Evolutionary conservation across 371 early-diverging fungal genomes (phyloP), one percentile per base, ranked within the genome.

Genomic region (Syncephalis plumigaleata): DNA sequence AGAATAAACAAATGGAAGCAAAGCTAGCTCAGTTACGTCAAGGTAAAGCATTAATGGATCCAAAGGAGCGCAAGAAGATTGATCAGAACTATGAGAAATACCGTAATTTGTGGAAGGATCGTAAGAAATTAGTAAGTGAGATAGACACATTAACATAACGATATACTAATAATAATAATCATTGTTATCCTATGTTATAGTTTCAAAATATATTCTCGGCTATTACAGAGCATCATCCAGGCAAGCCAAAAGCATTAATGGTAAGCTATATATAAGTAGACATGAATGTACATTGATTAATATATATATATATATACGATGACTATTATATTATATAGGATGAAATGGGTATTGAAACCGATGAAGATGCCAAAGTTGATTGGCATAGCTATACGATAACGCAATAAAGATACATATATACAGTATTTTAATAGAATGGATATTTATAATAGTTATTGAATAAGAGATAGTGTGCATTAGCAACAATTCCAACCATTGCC

Each of bases 301-400:
- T 13, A 39, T 43, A 25, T 4, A 24, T 23, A 2, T 25, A 24
- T 18, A 3, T 16, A 22, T n/a, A 45, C 21, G 36, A 25, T 16
- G 17, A 11, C 21, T 22, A 8, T 9, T 24, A 16, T 45, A 26
- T 45, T 3, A 27, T 1, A 13, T 43, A 58, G 59, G 60, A 51
- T 5, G 60, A 60, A 45, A 16, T 57, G 9, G 57, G 53, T 2
- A 52, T 60, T 16, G 60, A 60, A 36, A 49, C 42, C 20, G 60
- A 60, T 44, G 52, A 38, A 3, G 37, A 46, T 16, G 56, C 36
- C 26, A 44, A 24, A 11, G 21, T 43, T 22, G 18, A 43, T 7
- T 31, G 31, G 31, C 7, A 31, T 31, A 31, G 11, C 4, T 31
- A 31, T 31, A 31, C 31, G 7, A 11, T 31, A n/a, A n/a, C n/a